Percentiles rank a stretch among this genome's conserved stretches.
These are phyloP conservation scores for Clonostachys chloroleuca DNA, from an alignment of 2,329 filamentous ascomycete species.

Conservation along the genomic window DNA sequence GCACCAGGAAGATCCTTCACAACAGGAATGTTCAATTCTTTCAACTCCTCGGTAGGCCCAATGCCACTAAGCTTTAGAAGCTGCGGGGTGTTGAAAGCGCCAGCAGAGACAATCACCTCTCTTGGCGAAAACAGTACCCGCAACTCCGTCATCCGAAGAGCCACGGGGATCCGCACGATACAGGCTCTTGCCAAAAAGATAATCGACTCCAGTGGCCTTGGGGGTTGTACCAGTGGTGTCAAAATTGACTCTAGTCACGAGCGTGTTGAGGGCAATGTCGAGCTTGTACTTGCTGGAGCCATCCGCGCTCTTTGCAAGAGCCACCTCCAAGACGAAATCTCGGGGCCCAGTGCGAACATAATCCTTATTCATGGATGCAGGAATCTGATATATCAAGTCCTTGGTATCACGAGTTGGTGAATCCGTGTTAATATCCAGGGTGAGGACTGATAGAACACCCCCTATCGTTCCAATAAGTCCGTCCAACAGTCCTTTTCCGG, in stretches of 20 bases:
- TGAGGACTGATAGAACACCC: conserved; percentile 20
- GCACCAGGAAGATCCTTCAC: conserved; percentile 43
- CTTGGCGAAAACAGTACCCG: conserved; percentile 2
- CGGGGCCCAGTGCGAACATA: conserved; percentile 36
- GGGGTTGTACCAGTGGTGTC: conserved; percentile 11
- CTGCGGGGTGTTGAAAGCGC: conserved; percentile 26
- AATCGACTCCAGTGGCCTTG: conserved; percentile 33
- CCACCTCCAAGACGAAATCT: conserved; percentile 43
- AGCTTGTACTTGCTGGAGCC: conserved; percentile 35
- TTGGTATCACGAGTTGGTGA: conserved; percentile 28
- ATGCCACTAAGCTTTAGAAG: conserved; percentile 29
- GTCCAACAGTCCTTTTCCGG: conserved; percentile 9
- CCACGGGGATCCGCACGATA: conserved; percentile 33
- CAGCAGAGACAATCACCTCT: conserved; percentile 21
- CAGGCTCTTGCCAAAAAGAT: conserved; percentile 26
- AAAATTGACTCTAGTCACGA: conserved; percentile 23
- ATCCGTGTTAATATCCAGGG: conserved; percentile 38
- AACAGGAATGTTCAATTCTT: conserved; percentile 37
- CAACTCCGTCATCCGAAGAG: conserved; percentile 5
- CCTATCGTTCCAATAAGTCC: conserved; percentile 2
- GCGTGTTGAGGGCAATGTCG: conserved; percentile 23
- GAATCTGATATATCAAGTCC: conserved; percentile 45
- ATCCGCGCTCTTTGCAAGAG: conserved; percentile 37
- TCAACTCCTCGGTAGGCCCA: conserved; percentile 20
- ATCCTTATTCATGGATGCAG: conserved; percentile 22